These are phyloP conservation scores for Agrocybe praecox DNA, from an alignment of 768 basidiomycete genomes.

Conservation along the genomic window DNA sequence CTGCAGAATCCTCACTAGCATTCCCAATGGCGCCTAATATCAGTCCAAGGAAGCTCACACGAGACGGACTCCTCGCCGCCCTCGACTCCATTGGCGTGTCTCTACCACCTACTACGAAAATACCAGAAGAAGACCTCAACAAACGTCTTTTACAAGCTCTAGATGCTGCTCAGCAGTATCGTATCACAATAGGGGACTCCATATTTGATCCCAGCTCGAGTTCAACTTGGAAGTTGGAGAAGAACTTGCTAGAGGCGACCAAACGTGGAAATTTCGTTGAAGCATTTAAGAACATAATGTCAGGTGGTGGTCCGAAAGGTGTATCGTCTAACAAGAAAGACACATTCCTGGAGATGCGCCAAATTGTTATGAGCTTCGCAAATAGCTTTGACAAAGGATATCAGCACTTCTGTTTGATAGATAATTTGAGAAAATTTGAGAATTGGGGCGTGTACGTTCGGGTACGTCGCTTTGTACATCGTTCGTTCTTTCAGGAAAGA, in stretches of 20 bases:
- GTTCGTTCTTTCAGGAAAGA: not conserved
- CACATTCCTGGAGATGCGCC: constrained; percentile 30
- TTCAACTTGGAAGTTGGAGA: constrained; percentile 17
- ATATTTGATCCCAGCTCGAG: constrained; percentile 10
- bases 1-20: too few relatives aligned
- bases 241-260: constrained; percentile 17
- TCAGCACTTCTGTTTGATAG: constrained; percentile 20
- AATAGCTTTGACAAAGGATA: constrained; percentile 12
- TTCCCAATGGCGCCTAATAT: not conserved
- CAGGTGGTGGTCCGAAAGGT: constrained; percentile 4
- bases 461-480: constrained; percentile 15
- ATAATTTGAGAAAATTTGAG: constrained; percentile 7
- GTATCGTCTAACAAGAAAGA: constrained; percentile 22
- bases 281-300: constrained; percentile 12
- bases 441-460: constrained; percentile 23
- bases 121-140: constrained; percentile 25
- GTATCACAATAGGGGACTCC: constrained; percentile 12
- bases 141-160: constrained; percentile 21
- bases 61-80: constrained; percentile 26
- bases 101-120: constrained; percentile 27
- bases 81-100: constrained; percentile 28
- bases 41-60: constrained; percentile 12
- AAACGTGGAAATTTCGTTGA: constrained; percentile 21
- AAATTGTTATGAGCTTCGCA: constrained; percentile 23
- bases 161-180: constrained; percentile 27